A percentile compares a stretch with the other conserved stretches of the same genome.
These are phyloP conservation scores for Epicoccum sorghinum DNA, from an alignment of 2,329 filamentous ascomycete species.

Conservation along the genomic window DNA sequence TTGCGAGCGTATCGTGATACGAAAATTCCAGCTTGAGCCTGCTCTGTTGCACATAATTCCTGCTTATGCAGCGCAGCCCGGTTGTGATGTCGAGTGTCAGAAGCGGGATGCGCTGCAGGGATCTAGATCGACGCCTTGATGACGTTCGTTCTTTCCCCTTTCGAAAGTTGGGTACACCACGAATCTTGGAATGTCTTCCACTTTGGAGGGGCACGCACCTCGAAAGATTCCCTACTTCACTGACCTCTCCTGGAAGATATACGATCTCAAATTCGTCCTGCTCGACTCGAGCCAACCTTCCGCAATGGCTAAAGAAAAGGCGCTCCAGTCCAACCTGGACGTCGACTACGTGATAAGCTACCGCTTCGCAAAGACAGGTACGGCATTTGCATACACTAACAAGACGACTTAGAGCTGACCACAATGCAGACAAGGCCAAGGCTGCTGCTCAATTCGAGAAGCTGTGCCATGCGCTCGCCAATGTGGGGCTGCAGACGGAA, in stretches of 20 bases:
- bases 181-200: slow-evolving; percentile 21
- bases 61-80: slow-evolving; percentile 7
- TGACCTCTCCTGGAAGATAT: slow-evolving; percentile 24
- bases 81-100: slow-evolving; percentile 4
- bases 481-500: slow-evolving; percentile 84
- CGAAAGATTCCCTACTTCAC: slow-evolving; percentile 28
- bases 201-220: slow-evolving; percentile 19
- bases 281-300: slow-evolving; percentile 26
- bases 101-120: slow-evolving; percentile 30
- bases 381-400: background rate
- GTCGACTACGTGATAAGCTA: slow-evolving; percentile 91
- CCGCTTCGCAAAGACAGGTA: slow-evolving; percentile 72
- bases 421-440: slow-evolving; percentile 64
- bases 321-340: slow-evolving; percentile 63
- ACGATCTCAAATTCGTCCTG: slow-evolving; percentile 27
- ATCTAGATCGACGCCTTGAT: slow-evolving; percentile 32
- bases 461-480: slow-evolving; percentile 75
- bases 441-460: slow-evolving; percentile 78
- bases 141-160: slow-evolving; percentile 33
- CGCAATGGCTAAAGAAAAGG: slow-evolving; percentile 48
- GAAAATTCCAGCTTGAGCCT: background rate
- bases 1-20: too few relatives aligned
- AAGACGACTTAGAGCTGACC: slow-evolving; percentile 20
- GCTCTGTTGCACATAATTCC: background rate
- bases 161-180: slow-evolving; percentile 33